Evolutionary conservation across 139 green algal species (phyloP).

Genomic region (Cymbomonas tetramitiformis): DNA sequence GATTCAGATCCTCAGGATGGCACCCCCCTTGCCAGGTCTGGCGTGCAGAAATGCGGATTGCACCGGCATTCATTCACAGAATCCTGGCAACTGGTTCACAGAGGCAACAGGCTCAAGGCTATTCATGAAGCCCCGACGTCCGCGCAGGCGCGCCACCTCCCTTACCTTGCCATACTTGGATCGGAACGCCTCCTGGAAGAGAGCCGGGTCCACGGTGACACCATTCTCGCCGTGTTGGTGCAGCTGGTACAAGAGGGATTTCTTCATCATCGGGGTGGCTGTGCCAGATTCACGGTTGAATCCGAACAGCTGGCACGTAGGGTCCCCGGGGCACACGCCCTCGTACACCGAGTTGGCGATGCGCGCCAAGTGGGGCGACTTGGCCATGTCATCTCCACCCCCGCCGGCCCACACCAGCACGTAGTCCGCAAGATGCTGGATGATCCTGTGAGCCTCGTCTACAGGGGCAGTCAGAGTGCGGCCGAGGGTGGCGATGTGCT

Average conservation of each 20-base stretch:
- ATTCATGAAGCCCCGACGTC: too few relatives aligned
- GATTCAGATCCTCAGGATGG: too few relatives aligned
- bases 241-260: conserved; percentile 15
- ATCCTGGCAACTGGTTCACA: too few relatives aligned
- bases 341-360: conserved; percentile 31
- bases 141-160: too few relatives aligned
- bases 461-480: conserved; percentile 26
- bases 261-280: conserved; percentile 17
- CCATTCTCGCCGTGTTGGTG: background rate
- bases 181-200: conserved; percentile 17
- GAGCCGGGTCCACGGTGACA: background rate
- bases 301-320: conserved; percentile 13
- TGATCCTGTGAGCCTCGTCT: conserved; percentile 30
- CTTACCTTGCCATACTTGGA: conserved; percentile 24
- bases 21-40: too few relatives aligned
- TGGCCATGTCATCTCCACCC: conserved; percentile 35
- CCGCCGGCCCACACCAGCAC: conserved; percentile 37
- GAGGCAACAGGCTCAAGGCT: too few relatives aligned
- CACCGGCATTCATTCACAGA: too few relatives aligned
- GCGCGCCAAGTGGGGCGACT: conserved; percentile 28
- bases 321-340: conserved; percentile 8
- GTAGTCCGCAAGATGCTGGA: conserved; percentile 33
- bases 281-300: background rate
- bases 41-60: too few relatives aligned
- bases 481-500: conserved; percentile 35